phyloP scores from a whole-genome alignment of 1,284 basidiomycete species.

The Fomes fomentarius region DNA sequence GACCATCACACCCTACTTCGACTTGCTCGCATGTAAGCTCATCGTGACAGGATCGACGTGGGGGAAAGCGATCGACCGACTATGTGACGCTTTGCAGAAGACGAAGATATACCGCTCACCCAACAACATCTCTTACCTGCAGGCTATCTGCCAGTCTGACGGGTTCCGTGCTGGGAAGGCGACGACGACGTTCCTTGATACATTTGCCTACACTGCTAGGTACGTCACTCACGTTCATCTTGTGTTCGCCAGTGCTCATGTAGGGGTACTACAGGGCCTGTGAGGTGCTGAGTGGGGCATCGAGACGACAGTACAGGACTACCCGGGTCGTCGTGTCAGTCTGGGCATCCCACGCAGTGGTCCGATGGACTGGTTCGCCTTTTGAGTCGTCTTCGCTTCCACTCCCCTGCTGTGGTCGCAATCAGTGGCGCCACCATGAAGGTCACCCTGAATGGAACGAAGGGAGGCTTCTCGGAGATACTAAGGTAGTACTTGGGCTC shows the following conservation, averaged over 20 bases:
- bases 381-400: conserved; percentile 51
- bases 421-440: conserved; percentile 56
- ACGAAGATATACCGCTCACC: conserved; percentile 52
- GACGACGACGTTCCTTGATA: conserved; percentile 60
- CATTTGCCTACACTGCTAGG: conserved; percentile 47
- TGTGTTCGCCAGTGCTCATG: too few species aligned
- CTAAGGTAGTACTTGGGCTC: conserved; percentile 63
- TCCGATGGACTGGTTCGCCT: conserved; percentile 65
- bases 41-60: conserved; percentile 48
- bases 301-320: conserved; percentile 66
- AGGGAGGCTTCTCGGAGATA: conserved; percentile 64
- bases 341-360: conserved; percentile 72
- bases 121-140: conserved; percentile 60
- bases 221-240: too few species aligned
- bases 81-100: conserved; percentile 39
- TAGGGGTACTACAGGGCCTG: conserved; percentile 51
- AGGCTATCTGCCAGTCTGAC: conserved; percentile 44
- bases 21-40: conserved; percentile 60
- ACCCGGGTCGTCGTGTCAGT: conserved; percentile 58
- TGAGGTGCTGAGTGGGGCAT: conserved; percentile 62
- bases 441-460: conserved; percentile 50
- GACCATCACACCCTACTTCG: conserved; percentile 56
- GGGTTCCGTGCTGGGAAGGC: conserved; percentile 50
- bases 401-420: conserved; percentile 52
- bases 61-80: conserved; percentile 43